Evolutionary conservation across 768 basidiomycete species (phyloP), one percentile per base, ranked within the genome.

Genomic region (Agaricus subrufescens): DNA sequence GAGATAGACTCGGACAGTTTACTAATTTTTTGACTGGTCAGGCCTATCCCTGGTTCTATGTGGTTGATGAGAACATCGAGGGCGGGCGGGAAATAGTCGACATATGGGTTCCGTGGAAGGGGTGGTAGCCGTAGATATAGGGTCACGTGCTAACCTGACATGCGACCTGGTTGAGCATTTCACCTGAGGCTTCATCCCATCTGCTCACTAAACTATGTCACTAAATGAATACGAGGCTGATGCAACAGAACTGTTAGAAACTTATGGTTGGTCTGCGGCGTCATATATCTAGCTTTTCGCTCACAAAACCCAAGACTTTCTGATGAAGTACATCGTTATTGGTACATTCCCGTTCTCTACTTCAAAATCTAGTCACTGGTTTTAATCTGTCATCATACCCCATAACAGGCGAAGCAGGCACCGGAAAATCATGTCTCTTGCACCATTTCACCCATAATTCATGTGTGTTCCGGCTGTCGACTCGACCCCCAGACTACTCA

Each of bases 281-380:
- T 19, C 14, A 34, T 39, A 23, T 34, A 26, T 34, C 56, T 49
- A 55, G 50, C 57, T 58, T 51, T 62, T 62, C 66, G 60, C 54
- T 56, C 42, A 58, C 46, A 61, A 14, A 45, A 56, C 55, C 45
- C 71, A 34, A 97, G 97, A 99, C 74, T 98, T 97, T 71, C 83
- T 99, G 62, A 93, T 98, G 86, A 99, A 99, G 76, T 94, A 94
- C 73, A 97, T 98, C 67, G 84, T 98, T 62, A 93, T 98, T 65
- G 96, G 96, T 92, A 62, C 57, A 37, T 55, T 51, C 50, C 61
- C 46, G 38, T 31, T 44, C 48, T 26, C 31, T 11, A 11, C 34
- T 34, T 34, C 34, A 34, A 34, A 50, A 31, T 54, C n/a, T 11
- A 57, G 46, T 54, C 49, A 52, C 53, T 56, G 31, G 37, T 50